Percentiles rank a stretch among this genome's conserved stretches.
These are phyloP conservation scores for Pseudozyma sp. DNA, from an alignment of 1,284 basidiomycete species.

Conservation along the genomic window DNA sequence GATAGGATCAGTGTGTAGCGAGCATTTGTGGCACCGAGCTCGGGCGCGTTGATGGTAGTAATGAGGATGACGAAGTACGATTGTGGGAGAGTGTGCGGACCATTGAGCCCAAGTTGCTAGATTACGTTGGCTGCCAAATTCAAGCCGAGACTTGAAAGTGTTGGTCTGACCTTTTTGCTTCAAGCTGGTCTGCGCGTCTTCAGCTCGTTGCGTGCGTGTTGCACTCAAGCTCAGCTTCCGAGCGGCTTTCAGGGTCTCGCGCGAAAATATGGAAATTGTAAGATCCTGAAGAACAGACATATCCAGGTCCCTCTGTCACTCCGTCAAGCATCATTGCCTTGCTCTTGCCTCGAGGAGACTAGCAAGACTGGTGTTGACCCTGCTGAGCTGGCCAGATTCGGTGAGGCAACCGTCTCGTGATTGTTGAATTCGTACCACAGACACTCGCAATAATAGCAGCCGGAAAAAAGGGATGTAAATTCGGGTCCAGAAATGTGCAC, in stretches of 20 bases:
- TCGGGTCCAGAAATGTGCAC: too few relatives aligned
- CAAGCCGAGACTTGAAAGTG: constrained; percentile 7
- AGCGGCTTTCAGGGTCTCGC: not conserved
- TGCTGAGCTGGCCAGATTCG: too few relatives aligned
- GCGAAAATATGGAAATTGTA: too few relatives aligned
- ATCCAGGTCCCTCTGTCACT: too few relatives aligned
- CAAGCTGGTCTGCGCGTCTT: constrained; percentile 14
- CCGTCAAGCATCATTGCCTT: too few relatives aligned
- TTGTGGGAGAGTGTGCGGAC: not conserved
- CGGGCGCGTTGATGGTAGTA: not conserved
- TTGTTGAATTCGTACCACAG: too few relatives aligned
- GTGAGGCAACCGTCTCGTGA: too few relatives aligned
- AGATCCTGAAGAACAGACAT: too few relatives aligned
- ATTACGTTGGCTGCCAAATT: not conserved
- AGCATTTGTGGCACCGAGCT: not conserved
- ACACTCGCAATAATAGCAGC: too few relatives aligned
- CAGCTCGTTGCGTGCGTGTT: constrained; percentile 5
- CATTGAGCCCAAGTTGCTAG: not conserved
- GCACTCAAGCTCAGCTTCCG: not conserved
- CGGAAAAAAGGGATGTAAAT: too few relatives aligned
- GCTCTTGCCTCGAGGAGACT: too few relatives aligned
- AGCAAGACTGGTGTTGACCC: too few relatives aligned
- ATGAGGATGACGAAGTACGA: not conserved
- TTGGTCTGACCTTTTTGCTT: constrained; percentile 13
- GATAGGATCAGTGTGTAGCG: not conserved